Conservation (phyloP, 306 rosid species). For the Glycine latifolia region DNA sequence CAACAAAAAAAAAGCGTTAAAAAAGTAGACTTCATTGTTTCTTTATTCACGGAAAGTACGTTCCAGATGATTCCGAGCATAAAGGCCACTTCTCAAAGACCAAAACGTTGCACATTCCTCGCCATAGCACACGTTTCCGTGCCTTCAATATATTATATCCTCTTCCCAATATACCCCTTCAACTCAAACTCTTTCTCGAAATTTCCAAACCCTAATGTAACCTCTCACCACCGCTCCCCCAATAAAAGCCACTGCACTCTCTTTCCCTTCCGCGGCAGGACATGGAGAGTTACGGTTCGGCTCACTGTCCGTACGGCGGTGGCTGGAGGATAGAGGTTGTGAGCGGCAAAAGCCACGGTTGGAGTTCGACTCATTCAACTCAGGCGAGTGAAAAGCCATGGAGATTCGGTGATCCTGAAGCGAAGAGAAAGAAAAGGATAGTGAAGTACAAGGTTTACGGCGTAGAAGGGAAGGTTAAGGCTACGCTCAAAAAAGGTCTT, state of each 20-base stretch:
- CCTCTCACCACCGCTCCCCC: not conserved
- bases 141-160: not conserved
- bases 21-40: not conserved
- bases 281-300: constrained; percentile 49
- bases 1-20: not conserved
- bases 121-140: constrained; percentile 4
- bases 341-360: constrained; percentile 65
- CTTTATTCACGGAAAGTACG: constrained; percentile 20
- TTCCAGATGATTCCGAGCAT: too few species aligned
- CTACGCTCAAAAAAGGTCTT: constrained; percentile 61
- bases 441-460: constrained; percentile 66
- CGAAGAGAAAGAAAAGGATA: constrained; percentile 72
- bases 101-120: constrained; percentile 17
- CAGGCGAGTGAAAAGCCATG: constrained; percentile 50
- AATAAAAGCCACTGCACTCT: not conserved
- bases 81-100: too few species aligned
- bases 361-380: not conserved
- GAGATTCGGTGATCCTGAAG: constrained; percentile 61
- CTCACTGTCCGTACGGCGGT: not conserved
- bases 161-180: constrained; percentile 48
- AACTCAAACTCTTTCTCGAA: constrained; percentile 3
- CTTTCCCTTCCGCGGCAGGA: not conserved
- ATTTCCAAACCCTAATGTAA: constrained; percentile 27
- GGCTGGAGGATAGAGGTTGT: constrained; percentile 55
- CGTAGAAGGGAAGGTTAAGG: constrained; percentile 69